phyloP scores from a whole-genome alignment of 768 basidiomycete genomes.

The Mycena vulgaris region DNA sequence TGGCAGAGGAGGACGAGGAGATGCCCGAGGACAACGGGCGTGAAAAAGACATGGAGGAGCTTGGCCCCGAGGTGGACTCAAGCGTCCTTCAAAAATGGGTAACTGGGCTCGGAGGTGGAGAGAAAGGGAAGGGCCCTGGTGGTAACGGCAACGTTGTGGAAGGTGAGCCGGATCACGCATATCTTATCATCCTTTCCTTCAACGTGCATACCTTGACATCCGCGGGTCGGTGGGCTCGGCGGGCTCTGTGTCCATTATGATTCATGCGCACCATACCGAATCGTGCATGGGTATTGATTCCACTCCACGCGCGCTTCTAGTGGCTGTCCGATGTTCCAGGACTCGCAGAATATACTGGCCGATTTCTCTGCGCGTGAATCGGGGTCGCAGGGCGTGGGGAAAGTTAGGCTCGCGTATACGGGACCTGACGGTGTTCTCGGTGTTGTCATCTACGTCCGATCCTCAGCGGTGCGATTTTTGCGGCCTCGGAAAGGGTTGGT shows the following conservation, averaged over 20 bases:
- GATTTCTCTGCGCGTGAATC: constrained; percentile 31
- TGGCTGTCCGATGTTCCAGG: constrained; percentile 30
- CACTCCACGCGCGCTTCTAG: constrained; percentile 23
- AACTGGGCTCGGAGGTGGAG: constrained; percentile 48
- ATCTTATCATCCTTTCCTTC: constrained; percentile 41
- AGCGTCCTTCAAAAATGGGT: constrained; percentile 58
- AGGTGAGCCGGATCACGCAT: constrained; percentile 34
- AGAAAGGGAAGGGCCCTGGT: constrained; percentile 37
- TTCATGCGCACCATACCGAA: constrained; percentile 8
- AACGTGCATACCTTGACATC: constrained; percentile 19
- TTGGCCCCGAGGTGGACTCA: constrained; percentile 52
- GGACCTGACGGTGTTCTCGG: constrained; percentile 34
- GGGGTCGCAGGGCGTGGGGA: constrained; percentile 24
- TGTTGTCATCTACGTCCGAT: constrained; percentile 22
- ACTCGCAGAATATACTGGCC: constrained; percentile 11
- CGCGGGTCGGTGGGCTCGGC: constrained; percentile 38
- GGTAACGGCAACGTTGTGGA: constrained; percentile 27
- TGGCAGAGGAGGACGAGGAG: constrained; percentile 70
- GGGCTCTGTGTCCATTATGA: constrained; percentile 44
- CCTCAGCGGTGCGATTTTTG: constrained; percentile 31
- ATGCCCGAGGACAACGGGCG: constrained; percentile 36
- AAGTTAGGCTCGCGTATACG: constrained; percentile 32
- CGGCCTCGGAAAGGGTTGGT: constrained; percentile 20
- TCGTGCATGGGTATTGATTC: constrained; percentile 11
- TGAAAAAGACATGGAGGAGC: constrained; percentile 61